Evolutionary conservation across 1,139 yeast species (phyloP), one percentile per base, ranked within the genome.

Genomic region (Lodderomyces beijingensis): DNA sequence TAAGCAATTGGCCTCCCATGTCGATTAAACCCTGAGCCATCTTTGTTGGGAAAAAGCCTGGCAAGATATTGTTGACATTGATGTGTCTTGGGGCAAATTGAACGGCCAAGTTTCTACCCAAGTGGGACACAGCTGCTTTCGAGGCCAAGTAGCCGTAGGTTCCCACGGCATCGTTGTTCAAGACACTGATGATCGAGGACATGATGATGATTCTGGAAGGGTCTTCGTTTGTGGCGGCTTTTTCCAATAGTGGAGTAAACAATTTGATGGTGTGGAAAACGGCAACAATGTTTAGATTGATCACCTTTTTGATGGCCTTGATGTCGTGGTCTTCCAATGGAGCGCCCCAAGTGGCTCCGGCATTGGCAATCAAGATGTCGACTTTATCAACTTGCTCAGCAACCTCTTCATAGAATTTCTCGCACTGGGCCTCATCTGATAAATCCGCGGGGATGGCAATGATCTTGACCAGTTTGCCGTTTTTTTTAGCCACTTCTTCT

Each of bases 281-380:
- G n/a, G 88, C 84, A 37, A 74, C 72, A 20, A 83, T 65, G 48
- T 83, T 83, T 50, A 83, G 68, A 35, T 71, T 70, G 51, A 81
- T 55, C 6, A 82, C 81, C 56, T 81, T 82, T 42, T 69, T 74
- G 44, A 83, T 59, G 1, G 86, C 88, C 3, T 59, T 41, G 27
- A 77, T 77, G 1, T 86, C 78, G 49, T 82, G 89, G 4, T 61
- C 61, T 28, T 67, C 79, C 36, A 82, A 58, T 19, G 72, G 74
- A 4, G 78, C 82, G 20, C 89, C 91, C 91, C 91, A 83, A 11
- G 82, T 61, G 8, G 89, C 88, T 31, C 93, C 93, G 10, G 91
- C 91, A 47, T 83, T 83, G 38, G 89, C 87, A 46, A 80, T 65
- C 41, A 83, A 63, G 40, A 83, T 79, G 50, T 83, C 78, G 21